Evolutionary conservation across 208 protist genomes (phyloP).

Genomic region (Acanthamoeba triangularis): DNA sequence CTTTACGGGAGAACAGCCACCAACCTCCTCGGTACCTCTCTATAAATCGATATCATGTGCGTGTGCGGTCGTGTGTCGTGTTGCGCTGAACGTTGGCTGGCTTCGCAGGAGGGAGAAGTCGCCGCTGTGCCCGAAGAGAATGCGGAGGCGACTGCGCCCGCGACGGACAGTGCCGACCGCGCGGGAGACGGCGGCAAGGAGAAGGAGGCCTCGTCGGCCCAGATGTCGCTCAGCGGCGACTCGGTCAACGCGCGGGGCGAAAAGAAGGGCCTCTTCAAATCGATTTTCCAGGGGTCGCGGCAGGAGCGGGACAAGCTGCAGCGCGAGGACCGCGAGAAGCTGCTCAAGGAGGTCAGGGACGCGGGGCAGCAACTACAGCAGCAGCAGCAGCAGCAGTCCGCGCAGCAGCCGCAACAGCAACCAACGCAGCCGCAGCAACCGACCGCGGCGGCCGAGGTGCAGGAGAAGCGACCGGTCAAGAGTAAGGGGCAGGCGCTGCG

Average conservation of each 20-base stretch:
- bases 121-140: no score
- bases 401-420: not conserved
- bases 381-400: not conserved
- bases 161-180: not conserved
- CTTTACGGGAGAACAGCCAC: not conserved
- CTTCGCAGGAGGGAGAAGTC: no score
- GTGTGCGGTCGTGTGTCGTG: no score
- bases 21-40: not conserved
- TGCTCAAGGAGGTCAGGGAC: not conserved
- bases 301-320: not conserved
- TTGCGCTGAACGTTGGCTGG: no score
- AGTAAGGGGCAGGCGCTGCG: not conserved
- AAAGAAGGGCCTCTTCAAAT: conserved; percentile 29
- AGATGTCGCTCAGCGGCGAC: not conserved
- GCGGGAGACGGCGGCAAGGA: not conserved
- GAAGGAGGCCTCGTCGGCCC: not conserved
- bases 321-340: not conserved
- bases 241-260: not conserved
- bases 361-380: not conserved
- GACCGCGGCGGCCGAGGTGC: not conserved
- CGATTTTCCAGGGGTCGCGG: not conserved
- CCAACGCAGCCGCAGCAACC: no score
- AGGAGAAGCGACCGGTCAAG: not conserved
- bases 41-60: not conserved
- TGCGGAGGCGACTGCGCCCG: no score